Percentiles rank a stretch among this genome's conserved stretches.
Evolutionary conservation across 176 grass and related monocot species (phyloP).

Genomic region (Panicum miliaceum): DNA sequence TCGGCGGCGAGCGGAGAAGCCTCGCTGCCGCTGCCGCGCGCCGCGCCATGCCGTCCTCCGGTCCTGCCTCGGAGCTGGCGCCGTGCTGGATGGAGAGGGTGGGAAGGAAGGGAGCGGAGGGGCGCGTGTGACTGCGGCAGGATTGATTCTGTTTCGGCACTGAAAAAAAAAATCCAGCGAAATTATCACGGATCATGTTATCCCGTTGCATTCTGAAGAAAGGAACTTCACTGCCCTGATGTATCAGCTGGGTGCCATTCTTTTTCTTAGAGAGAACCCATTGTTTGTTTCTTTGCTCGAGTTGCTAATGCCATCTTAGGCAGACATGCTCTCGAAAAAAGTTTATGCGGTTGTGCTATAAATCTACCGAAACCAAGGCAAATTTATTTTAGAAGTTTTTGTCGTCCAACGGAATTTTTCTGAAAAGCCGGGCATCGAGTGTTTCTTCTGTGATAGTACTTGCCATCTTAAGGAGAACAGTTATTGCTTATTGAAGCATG

Average conservation of each 20-base stretch:
- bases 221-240: neutral
- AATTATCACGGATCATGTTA: neutral
- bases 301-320: neutral
- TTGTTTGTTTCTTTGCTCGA: neutral
- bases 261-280: neutral
- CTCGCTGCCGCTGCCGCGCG: constrained; percentile 29
- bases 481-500: neutral
- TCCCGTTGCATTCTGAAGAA: neutral
- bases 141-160: neutral
- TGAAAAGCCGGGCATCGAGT: neutral
- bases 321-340: neutral
- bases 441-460: neutral
- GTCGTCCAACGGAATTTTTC: neutral
- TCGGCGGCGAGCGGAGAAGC: constrained; percentile 17
- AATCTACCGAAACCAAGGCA: neutral
- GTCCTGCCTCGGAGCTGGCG: neutral
- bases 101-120: neutral
- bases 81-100: neutral
- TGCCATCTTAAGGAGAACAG: neutral
- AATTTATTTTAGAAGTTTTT: neutral
- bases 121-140: neutral
- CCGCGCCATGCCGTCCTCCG: constrained; percentile 5
- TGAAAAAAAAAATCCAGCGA: neutral
- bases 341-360: neutral
- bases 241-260: neutral